Evolutionary conservation across 768 basidiomycete species (phyloP).

Genomic region (Leccinellum luteum): DNA sequence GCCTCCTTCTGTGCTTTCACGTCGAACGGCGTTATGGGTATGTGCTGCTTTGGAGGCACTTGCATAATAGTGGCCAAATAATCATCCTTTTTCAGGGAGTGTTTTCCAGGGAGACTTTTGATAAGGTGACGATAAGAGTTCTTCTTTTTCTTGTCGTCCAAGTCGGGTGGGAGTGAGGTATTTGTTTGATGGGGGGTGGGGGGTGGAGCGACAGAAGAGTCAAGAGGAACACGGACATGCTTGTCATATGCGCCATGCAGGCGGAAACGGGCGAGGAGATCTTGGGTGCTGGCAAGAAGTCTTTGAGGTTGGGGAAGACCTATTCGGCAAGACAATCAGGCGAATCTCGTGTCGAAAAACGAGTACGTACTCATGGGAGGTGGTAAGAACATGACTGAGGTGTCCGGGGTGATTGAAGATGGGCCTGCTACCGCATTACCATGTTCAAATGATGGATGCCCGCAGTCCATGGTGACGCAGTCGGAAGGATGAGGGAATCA

Average conservation of each 20-base stretch:
- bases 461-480: constrained; percentile 30
- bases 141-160: constrained; percentile 67
- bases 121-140: constrained; percentile 77
- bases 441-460: constrained; percentile 29
- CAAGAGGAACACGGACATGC: constrained; percentile 60
- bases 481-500: constrained; percentile 22
- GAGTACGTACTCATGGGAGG: constrained; percentile 31
- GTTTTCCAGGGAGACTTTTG: constrained; percentile 75
- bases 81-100: constrained; percentile 78
- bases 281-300: constrained; percentile 71
- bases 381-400: constrained; percentile 27
- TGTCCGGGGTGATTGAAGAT: constrained; percentile 37
- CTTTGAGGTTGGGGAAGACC: constrained; percentile 33
- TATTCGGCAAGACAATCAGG: constrained; percentile 23
- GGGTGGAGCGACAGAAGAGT: constrained; percentile 21
- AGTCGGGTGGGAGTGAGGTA: constrained; percentile 50
- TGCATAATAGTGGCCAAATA: constrained; percentile 65
- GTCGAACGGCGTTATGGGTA: constrained; percentile 62
- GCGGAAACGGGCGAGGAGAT: constrained; percentile 70
- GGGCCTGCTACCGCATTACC: constrained; percentile 64
- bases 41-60: constrained; percentile 68
- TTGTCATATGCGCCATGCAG: constrained; percentile 77
- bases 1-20: constrained; percentile 65
- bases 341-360: constrained; percentile 2
- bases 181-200: constrained; percentile 31